Evolutionary conservation across 805 yeast genomes (phyloP), one percentile per base, ranked within the genome.

Genomic region (Metschnikowia corniflorae): DNA sequence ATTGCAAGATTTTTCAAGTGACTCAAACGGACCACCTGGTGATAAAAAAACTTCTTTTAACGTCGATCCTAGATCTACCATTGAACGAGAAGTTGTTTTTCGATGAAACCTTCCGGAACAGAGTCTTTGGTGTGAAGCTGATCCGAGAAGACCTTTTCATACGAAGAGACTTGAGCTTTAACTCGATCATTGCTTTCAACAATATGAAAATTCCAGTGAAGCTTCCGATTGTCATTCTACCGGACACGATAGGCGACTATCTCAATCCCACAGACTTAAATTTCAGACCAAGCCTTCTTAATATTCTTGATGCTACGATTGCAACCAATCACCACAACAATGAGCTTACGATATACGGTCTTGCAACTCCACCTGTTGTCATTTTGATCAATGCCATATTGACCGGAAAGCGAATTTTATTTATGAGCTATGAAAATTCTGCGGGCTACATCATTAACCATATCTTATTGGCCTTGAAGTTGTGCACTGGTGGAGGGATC

Each of bases 271-370:
- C 73, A 1, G 73, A 68, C 46, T 44, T 68, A 40, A 65, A 66
- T 43, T 65, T 68, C 48, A 64, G 63, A 40, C 59, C 61, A 10
- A 68, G 54, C 47, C 54, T 58, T 37, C 65, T 64, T 33, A 61
- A 50, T 26, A 36, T 59, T 14, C 58, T 62, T 23, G 64, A 65
- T 26, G 53, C 68, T 2, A 57, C 60, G 16, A 47, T 75, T 29
- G 60, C 47, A 17, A 55, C 58, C 26, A 59, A 34, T 37, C 64
- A 42, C 29, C 56, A 63, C 35, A 65, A 70, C 43, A 67, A 71
- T 29, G 78, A 76, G 33, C 55, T 77, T 33, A 71, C 78, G 2
- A 68, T 72, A 9, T 74, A 73, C 52, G 82, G 82, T 0, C 51
- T 68, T 13, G 65, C 63, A 25, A 77, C 82, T 0, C 81, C 80